Percentiles rank a stretch among this genome's conserved stretches.
phyloP scores from a whole-genome alignment of 2,329 filamentous ascomycete species.

The Sclerotinia trifoliorum region DNA sequence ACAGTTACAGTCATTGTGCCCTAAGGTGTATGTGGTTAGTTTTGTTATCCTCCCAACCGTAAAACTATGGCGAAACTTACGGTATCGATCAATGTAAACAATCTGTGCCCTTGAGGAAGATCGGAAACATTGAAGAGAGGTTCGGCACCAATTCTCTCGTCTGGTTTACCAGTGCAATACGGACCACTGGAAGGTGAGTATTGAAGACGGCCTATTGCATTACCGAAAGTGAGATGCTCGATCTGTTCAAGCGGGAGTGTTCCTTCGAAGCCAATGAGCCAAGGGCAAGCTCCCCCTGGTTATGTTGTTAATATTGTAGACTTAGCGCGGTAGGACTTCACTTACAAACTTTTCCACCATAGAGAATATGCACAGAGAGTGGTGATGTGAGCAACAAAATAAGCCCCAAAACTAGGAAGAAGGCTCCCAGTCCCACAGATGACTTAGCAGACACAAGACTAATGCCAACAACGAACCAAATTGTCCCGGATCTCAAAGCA shows the following conservation, averaged over 20 bases:
- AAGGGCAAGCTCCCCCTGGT: constrained; percentile 16
- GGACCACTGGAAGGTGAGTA: constrained; percentile 25
- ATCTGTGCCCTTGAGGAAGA: constrained; percentile 22
- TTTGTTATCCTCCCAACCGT: background rate
- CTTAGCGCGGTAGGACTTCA: background rate
- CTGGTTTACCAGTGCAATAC: constrained; percentile 19
- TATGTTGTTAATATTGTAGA: background rate
- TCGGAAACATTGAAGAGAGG: constrained; percentile 25
- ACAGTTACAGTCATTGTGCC: constrained; percentile 35
- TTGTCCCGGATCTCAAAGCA: constrained; percentile 13
- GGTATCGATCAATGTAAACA: constrained; percentile 39
- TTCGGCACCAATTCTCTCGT: constrained; percentile 32
- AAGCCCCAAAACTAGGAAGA: constrained; percentile 23
- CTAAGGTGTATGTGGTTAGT: constrained; percentile 7
- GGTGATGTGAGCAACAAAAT: constrained; percentile 24
- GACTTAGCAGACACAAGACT: background rate
- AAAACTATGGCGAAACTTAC: background rate
- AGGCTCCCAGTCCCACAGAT: constrained; percentile 7
- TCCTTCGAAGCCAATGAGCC: constrained; percentile 30
- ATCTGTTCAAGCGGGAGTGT: constrained; percentile 23
- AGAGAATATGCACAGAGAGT: constrained; percentile 22
- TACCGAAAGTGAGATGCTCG: constrained; percentile 27
- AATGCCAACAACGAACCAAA: constrained; percentile 3
- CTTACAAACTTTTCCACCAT: constrained; percentile 28
- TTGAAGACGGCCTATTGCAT: constrained; percentile 26